Evolutionary conservation across 805 yeast species (phyloP).

Genomic region (Cyberlindnera euphorbiiphila): DNA sequence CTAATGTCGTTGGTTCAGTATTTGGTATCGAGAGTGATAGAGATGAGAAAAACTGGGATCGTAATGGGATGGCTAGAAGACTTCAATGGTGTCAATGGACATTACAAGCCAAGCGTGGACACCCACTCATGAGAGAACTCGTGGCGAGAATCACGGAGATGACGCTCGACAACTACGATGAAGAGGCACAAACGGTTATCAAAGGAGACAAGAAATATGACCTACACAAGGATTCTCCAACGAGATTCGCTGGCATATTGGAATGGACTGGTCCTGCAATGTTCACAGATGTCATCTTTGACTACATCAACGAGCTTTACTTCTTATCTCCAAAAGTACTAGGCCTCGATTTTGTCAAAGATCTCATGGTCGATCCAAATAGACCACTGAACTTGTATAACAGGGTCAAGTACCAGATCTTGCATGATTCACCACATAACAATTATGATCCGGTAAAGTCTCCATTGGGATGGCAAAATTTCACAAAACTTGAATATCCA

Average conservation of each 20-base stretch:
- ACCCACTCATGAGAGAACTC: slow-evolving; percentile 52
- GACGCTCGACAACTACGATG: slow-evolving; percentile 38
- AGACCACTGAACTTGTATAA: slow-evolving; percentile 10
- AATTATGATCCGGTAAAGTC: slow-evolving; percentile 11
- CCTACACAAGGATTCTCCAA: slow-evolving; percentile 48
- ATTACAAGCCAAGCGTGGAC: slow-evolving; percentile 56
- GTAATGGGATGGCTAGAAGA: slow-evolving; percentile 43
- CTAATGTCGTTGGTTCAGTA: slow-evolving; percentile 46
- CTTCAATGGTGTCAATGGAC: slow-evolving; percentile 61
- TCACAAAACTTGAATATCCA: slow-evolving; percentile 18
- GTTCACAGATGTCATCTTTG: slow-evolving; percentile 45
- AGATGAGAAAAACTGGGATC: slow-evolving; percentile 48
- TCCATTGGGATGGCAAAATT: slow-evolving; percentile 19
- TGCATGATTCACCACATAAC: slow-evolving; percentile 11
- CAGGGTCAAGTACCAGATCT: slow-evolving; percentile 7
- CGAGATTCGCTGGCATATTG: slow-evolving; percentile 54
- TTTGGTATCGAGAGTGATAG: slow-evolving; percentile 52
- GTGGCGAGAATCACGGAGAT: slow-evolving; percentile 51
- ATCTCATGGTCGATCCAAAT: slow-evolving; percentile 16
- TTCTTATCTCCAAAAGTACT: slow-evolving; percentile 1
- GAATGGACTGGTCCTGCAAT: slow-evolving; percentile 52
- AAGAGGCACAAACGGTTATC: slow-evolving; percentile 26
- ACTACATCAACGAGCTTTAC: slow-evolving; percentile 27
- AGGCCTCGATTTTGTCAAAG: slow-evolving; percentile 10
- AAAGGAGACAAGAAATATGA: slow-evolving; percentile 28